Conservation (phyloP, 163 green algal genomes). For the Prototheca cutis region DNA sequence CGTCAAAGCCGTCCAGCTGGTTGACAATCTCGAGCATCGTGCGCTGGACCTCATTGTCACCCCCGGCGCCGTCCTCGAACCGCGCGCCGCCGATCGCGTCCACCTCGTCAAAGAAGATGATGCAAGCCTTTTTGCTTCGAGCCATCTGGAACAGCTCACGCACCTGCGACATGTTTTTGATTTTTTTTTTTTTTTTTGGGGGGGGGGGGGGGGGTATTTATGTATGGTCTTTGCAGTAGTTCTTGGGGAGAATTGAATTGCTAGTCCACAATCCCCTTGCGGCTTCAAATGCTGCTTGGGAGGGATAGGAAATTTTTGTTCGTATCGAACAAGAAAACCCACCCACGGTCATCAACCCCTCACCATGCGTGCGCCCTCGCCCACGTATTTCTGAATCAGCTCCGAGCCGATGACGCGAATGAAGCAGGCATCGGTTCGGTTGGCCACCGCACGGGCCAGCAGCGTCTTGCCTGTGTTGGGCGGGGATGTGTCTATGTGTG, state of each 20-base stretch:
- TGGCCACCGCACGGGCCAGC: slow-evolving; percentile 94
- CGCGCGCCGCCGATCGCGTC: slow-evolving; percentile 88
- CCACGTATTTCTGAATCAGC: slow-evolving; percentile 97
- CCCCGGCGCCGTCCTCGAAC: slow-evolving; percentile 88
- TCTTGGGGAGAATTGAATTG: no score
- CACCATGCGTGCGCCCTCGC: slow-evolving; percentile 95
- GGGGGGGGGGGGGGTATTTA: no score
- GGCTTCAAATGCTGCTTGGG: no score
- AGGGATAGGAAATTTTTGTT: no score
- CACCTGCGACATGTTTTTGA: no score
- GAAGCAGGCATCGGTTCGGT: slow-evolving; percentile 98
- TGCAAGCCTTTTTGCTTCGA: slow-evolving; percentile 95
- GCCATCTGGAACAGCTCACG: slow-evolving; percentile 91
- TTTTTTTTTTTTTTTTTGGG: no score
- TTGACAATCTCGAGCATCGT: slow-evolving; percentile 99
- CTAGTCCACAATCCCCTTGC: no score
- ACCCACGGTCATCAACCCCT: no score
- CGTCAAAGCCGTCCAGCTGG: slow-evolving; percentile 98
- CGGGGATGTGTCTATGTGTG: no score
- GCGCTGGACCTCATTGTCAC: slow-evolving; percentile 97
- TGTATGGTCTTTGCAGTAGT: no score
- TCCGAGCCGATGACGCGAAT: slow-evolving; percentile 97
- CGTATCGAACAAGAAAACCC: no score
- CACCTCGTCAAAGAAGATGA: slow-evolving; percentile 98
- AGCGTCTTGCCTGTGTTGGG: slow-evolving; percentile 98